Base-by-base conservation (phyloP, 148 eudicot species). In the Persicaria maculosa region DNA sequence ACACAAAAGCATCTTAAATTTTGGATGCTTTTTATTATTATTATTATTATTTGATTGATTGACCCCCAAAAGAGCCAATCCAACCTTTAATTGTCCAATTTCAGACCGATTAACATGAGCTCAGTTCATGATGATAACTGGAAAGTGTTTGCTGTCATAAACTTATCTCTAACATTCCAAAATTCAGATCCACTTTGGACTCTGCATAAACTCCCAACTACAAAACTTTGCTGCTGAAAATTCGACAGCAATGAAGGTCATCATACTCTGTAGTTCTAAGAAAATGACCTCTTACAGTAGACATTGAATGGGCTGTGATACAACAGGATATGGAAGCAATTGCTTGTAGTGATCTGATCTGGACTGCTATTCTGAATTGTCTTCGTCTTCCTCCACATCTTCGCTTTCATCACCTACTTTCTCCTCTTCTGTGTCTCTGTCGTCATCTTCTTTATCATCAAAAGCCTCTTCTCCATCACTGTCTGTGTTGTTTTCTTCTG, bases 311-410 rank as follows among this genome's bases (percentile, higher is more conserved):
- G 62, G 7, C 17, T 22, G 62, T 9, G 10, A 9, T 59, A 12
- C 11, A 16, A 25, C 25, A 16, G 25, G 44, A 62, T 62, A 36
- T 62, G 68, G 44, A 31, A 54, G 59, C 59, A n/a, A 54, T 54
- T 16, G 59, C 17, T 1, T 57, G 8, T 10, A 59, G 20, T 7
- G 12, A 53, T 31, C 40, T 20, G 65, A 22, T 22, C 65, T 65
- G 36, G 46, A 40, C 47, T 12, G 7, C 73, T 71, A 71, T 47
- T 71, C 73, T 3, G 46, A 48, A 69, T 44, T 40, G 31, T 48
- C 72, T 20, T 44, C 72, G 43, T 68, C 72, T 68, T 68, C 72
- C 16, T 68, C 14, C 31, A 46, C 46, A 15, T 71, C 73, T 71
- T 71, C 73, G 4, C 46, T 31, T 9, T 7, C 15, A 59, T 59